Evolutionary conservation across 78 protist species (phyloP), one percentile per base, ranked within the genome.

Genomic region (Parvularia atlantis): DNA sequence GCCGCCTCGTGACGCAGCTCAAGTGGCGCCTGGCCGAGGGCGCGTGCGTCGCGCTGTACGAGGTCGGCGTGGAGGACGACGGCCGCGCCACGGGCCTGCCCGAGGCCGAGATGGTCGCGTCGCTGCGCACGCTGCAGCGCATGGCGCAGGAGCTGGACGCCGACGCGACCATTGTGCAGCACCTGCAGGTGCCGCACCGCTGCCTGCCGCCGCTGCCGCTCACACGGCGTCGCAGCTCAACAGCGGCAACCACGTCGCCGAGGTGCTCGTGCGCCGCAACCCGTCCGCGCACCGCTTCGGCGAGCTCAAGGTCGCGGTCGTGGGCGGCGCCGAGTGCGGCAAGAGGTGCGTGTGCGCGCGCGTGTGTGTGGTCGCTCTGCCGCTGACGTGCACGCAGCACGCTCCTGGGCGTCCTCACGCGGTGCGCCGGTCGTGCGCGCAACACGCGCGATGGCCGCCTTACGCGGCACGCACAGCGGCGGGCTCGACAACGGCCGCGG

Each of bases 401-500:
- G 35, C 53, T 91, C 24, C 28, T 82, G 13, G 89, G 91, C 14
- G 95, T 91, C 26, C 77, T 91, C 31, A 84, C 86, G 20, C 31
- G 82, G 20, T n/a, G n/a, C n/a, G n/a, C n/a, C n/a, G n/a, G n/a
- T n/a, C n/a, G n/a, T n/a, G n/a, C n/a, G n/a, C n/a, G n/a, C n/a
- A n/a, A n/a, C n/a, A n/a, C n/a, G n/a, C n/a, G n/a, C n/a, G n/a
- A n/a, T n/a, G n/a, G n/a, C n/a, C n/a, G n/a, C n/a, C n/a, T n/a
- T n/a, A n/a, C n/a, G n/a, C n/a, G n/a, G n/a, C n/a, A n/a, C n/a
- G n/a, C n/a, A n/a, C n/a, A n/a, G n/a, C n/a, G 93, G 95, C 31
- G 58, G 44, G 53, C 68, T 79, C 13, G 95, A 91, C 67, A 84
- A 91, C 74, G 95, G 95, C 9, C 73, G 95, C 30, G 95, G 95